phyloP scores from a whole-genome alignment of 73 alveolate species.

The Tetrahymena thermophila region DNA sequence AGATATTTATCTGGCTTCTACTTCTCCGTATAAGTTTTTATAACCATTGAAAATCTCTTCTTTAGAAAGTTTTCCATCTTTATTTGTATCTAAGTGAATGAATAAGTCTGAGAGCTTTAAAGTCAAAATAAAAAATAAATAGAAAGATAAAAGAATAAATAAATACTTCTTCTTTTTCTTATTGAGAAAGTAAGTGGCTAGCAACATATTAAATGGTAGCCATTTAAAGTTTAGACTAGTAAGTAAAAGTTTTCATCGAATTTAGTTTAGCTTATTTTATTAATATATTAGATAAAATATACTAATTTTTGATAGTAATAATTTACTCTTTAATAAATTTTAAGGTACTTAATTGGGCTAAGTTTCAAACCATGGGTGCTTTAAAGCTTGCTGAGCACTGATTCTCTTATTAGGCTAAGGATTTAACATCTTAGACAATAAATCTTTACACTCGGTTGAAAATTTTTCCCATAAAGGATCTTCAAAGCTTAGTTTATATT shows the following conservation, averaged over 20 bases:
- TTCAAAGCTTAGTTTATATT: slow-evolving; percentile 7
- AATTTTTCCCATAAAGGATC: slow-evolving; percentile 10
- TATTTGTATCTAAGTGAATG: neutral
- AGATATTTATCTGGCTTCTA: neutral
- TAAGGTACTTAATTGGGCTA: neutral
- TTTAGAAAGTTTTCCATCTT: neutral
- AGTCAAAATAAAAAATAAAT: neutral
- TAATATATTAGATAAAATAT: neutral
- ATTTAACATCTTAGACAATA: slow-evolving; percentile 3
- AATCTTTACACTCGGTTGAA: slow-evolving; percentile 13
- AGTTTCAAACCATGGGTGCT: slow-evolving; percentile 45
- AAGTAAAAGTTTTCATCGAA: neutral
- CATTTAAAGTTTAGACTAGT: neutral
- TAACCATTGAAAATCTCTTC: neutral
- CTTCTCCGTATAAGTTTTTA: neutral
- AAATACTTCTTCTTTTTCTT: neutral
- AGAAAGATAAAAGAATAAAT: neutral
- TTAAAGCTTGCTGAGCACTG: slow-evolving; percentile 46
- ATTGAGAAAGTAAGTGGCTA: neutral
- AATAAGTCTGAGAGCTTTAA: neutral
- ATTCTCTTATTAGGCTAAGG: slow-evolving; percentile 51
- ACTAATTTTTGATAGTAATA: neutral
- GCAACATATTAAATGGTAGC: neutral
- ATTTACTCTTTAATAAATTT: neutral
- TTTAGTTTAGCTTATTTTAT: neutral